A percentile compares a stretch with the other conserved stretches of the same genome.
phyloP scores from a whole-genome alignment of 805 yeast genomes.

The Monosporozyma servazzii region DNA sequence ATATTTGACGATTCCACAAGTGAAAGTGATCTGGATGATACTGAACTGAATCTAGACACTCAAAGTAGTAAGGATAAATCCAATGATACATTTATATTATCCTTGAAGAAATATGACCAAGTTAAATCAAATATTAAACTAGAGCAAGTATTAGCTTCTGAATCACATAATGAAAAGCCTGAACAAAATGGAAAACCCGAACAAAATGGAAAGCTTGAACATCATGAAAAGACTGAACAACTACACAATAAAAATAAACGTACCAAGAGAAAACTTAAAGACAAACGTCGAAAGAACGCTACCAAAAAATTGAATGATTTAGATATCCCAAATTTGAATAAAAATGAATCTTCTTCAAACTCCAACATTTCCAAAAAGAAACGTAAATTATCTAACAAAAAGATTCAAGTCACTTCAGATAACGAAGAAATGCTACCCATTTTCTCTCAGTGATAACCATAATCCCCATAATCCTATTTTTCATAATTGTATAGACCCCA shows the following conservation, averaged over 20 bases:
- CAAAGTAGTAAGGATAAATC: background rate
- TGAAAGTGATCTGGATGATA: constrained; percentile 1
- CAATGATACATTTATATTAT: constrained; percentile 2
- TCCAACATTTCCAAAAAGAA: constrained; percentile 4
- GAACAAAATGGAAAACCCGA: background rate
- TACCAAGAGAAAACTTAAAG: background rate
- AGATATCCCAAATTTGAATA: background rate
- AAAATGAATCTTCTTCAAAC: background rate
- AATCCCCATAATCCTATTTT: background rate
- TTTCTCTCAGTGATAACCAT: background rate
- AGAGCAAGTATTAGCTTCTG: background rate
- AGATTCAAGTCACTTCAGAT: constrained; percentile 1
- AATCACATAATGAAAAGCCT: background rate
- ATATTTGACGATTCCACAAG: constrained; percentile 4
- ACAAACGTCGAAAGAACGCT: background rate
- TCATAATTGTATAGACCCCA: background rate
- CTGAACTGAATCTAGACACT: background rate
- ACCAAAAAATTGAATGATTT: background rate
- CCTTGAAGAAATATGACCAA: background rate
- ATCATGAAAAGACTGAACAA: background rate
- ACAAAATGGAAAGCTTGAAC: background rate
- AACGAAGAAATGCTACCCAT: background rate
- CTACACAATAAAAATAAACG: background rate
- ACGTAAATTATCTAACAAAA: constrained; percentile 8
- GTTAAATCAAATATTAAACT: background rate